Base-by-base conservation (phyloP, 192 early-diverging fungal species). In the Dissophora ornata region DNA sequence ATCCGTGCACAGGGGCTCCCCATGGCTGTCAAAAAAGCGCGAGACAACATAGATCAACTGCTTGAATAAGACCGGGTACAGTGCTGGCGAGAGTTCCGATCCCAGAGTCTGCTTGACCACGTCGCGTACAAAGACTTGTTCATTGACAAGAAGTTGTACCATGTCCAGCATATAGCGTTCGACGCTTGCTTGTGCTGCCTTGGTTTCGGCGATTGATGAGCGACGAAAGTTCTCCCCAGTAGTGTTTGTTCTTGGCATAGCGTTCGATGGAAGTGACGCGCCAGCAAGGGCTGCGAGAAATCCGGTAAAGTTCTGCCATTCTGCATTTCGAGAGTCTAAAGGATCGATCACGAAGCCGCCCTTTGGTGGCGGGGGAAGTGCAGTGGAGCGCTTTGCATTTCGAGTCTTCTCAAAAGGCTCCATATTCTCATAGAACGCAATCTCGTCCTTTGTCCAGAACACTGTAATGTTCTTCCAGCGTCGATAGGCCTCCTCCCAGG, bases 281-380 rank as follows among this genome's bases (percentile, higher is more conserved):
- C 92, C 93, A 42, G 91, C 93, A 16, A 94, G 65, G 16, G 93
- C 89, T 40, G 90, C 91, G 22, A 94, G 81, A 66, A 94, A 96
- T 2, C 93, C 92, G 7, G 91, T 92, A 69, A 92, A 93, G 57
- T 94, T 92, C 52, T 86, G 82, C 91, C 94, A 93, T 47, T 94
- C 90, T 9, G 88, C 71, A 15, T 73, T 74, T 4, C 60, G 69
- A 4, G 74, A 55, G 50, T 77, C 62, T 44, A 57, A 55, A 0
- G 24, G 41, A 19, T 75, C 71, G 21, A 75, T 58, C 18, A 75
- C 41, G 19, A 75, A 75, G 7, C 63, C 71, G 3, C 71, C 71
- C 52, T 75, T 75, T 22, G 71, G 71, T 22, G 56, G 63, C 18
- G 63, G 57, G 25, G 63, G 63, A 28, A 67, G 51, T 4, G 71